These are phyloP conservation scores for Eimeria falciformis DNA, from an alignment of 169 alveolate genomes.

Conservation along the genomic window DNA sequence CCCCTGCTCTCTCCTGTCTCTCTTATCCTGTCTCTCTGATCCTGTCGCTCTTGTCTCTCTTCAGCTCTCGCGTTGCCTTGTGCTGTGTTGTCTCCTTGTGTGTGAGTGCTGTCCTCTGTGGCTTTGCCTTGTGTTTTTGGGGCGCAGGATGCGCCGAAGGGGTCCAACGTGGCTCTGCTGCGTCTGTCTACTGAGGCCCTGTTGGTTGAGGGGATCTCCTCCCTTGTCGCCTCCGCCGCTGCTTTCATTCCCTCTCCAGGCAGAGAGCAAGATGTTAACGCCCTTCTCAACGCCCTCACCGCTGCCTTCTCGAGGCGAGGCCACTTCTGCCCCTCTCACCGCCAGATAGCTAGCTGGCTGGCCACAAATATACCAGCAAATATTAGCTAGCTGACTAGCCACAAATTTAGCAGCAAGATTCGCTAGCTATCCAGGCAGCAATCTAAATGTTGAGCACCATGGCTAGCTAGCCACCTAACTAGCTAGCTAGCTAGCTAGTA, in stretches of 20 bases:
- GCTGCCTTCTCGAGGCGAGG: slow-evolving; percentile 56
- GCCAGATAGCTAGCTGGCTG: slow-evolving; percentile 6
- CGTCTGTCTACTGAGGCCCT: slow-evolving; percentile 58
- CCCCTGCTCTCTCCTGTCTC: background rate
- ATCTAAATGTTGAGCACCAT: background rate
- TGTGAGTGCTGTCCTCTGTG: background rate
- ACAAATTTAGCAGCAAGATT: background rate
- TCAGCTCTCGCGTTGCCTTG: background rate
- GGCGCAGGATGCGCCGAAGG: slow-evolving; percentile 53
- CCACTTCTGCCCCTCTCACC: background rate
- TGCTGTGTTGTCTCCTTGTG: background rate
- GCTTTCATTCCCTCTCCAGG: slow-evolving; percentile 45
- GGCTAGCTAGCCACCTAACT: background rate
- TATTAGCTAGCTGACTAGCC: background rate
- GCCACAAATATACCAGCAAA: too few relatives aligned
- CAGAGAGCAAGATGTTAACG: slow-evolving; percentile 52
- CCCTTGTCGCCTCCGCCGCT: slow-evolving; percentile 71
- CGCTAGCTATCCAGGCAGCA: background rate
- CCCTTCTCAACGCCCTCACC: slow-evolving; percentile 54
- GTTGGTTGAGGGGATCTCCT: slow-evolving; percentile 50
- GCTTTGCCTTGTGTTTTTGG: background rate
- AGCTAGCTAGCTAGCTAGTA: background rate
- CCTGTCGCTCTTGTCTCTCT: background rate
- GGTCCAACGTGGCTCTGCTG: slow-evolving; percentile 36
- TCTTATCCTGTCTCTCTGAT: background rate